Conservation (phyloP, 2,329 filamentous ascomycete species). For the Dactylellina cionopaga region DNA sequence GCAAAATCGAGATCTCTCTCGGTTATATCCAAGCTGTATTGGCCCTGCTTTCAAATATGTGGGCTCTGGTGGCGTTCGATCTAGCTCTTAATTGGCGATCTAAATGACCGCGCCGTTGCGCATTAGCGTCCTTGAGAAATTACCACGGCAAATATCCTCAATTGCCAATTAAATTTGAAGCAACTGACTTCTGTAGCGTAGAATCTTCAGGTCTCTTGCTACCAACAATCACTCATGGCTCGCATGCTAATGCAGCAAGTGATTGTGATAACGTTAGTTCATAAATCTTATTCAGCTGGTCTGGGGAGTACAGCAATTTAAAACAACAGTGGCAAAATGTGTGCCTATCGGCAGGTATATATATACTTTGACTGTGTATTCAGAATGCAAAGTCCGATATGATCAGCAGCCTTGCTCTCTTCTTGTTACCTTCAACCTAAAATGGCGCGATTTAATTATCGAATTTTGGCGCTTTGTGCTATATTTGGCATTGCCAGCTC, state of each 20-base stretch:
- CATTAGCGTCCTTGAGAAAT: background rate
- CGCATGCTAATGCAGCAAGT: too few species aligned
- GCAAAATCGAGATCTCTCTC: background rate
- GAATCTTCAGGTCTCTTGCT: too few species aligned
- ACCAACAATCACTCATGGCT: too few species aligned
- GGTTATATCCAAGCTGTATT: background rate
- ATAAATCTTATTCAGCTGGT: too few species aligned
- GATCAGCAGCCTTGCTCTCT: background rate
- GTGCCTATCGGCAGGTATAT: too few species aligned
- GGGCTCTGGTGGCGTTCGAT: background rate
- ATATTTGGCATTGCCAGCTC: background rate
- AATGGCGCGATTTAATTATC: background rate
- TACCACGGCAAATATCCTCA: too few species aligned
- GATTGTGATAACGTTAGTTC: too few species aligned
- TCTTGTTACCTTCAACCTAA: background rate
- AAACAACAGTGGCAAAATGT: too few species aligned
- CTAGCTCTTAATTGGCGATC: background rate
- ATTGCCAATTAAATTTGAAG: background rate
- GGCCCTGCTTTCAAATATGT: background rate
- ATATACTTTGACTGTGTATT: too few species aligned
- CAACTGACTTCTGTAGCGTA: background rate
- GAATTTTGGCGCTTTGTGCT: background rate
- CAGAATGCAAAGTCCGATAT: background rate
- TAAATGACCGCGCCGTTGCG: background rate
- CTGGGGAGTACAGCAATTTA: too few species aligned